phyloP scores from a whole-genome alignment of 2,329 filamentous ascomycete species.

The Talaromyces sp. region DNA sequence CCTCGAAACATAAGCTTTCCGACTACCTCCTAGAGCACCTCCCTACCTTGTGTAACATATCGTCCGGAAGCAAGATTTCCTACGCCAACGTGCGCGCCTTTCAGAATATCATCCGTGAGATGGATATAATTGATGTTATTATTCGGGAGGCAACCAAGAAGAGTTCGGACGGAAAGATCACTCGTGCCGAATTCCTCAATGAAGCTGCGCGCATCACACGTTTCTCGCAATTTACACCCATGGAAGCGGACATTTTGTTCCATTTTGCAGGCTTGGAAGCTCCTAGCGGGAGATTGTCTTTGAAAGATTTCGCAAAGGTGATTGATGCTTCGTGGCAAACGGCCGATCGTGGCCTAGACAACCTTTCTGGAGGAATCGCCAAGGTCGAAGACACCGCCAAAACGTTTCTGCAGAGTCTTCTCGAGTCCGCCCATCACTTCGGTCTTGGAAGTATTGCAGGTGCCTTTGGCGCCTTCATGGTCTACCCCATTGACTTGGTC shows the following conservation, averaged over 20 bases:
- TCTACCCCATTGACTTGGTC: slow-evolving; percentile 97
- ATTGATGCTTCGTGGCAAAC: slow-evolving; percentile 89
- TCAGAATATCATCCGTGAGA: slow-evolving; percentile 95
- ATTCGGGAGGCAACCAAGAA: slow-evolving; percentile 80
- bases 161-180: slow-evolving; percentile 88
- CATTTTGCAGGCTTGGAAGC: slow-evolving; percentile 94
- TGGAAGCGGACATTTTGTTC: slow-evolving; percentile 98
- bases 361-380: slow-evolving; percentile 49
- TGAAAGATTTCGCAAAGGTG: slow-evolving; percentile 88
- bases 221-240: slow-evolving; percentile 94
- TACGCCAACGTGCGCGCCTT: slow-evolving; percentile 97
- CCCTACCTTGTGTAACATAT: slow-evolving; percentile 91
- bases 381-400: slow-evolving; percentile 52
- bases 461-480: slow-evolving; percentile 98
- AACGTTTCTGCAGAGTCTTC: slow-evolving; percentile 59
- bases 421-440: slow-evolving; percentile 87
- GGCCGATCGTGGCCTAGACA: slow-evolving; percentile 41
- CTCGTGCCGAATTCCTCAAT: slow-evolving; percentile 87
- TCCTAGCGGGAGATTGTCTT: slow-evolving; percentile 76
- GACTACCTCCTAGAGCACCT: slow-evolving; percentile 92
- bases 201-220: slow-evolving; percentile 87
- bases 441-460: slow-evolving; percentile 82
- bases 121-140: slow-evolving; percentile 95
- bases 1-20: slow-evolving; percentile 90
- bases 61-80: slow-evolving; percentile 84